A percentile compares a stretch with the other conserved stretches of the same genome.
Conservation (phyloP, 345 rosid species). For the Gossypium bickii region DNA sequence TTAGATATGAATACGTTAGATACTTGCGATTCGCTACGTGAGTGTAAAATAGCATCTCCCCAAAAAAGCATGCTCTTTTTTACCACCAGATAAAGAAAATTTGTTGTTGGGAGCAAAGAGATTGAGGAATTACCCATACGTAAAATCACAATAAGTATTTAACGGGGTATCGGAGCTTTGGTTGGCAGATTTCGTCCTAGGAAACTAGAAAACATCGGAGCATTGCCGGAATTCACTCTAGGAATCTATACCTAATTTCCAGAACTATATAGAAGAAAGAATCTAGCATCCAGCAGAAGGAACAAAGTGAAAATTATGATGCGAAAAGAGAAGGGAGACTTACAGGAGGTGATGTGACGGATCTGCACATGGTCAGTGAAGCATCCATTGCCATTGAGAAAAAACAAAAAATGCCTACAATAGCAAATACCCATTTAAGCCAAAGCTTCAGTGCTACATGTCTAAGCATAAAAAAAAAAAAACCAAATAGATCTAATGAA, state of each 20-base stretch:
- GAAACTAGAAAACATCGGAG: neutral
- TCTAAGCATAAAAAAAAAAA: neutral
- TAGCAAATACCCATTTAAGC: neutral
- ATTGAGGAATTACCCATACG: too few relatives aligned
- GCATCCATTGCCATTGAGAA: constrained; percentile 51
- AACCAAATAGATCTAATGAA: neutral
- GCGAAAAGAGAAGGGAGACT: constrained; percentile 16
- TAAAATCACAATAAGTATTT: too few relatives aligned
- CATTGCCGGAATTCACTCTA: neutral
- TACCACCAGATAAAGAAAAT: neutral
- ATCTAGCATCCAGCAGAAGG: neutral
- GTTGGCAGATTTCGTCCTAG: neutral
- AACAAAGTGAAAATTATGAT: neutral
- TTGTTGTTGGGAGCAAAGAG: too few relatives aligned
- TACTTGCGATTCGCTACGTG: neutral
- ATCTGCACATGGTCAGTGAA: constrained; percentile 53
- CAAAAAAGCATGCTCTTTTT: neutral
- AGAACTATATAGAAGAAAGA: neutral
- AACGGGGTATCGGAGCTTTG: neutral
- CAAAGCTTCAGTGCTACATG: neutral
- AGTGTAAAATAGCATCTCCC: neutral
- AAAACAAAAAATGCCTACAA: neutral
- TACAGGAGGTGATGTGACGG: constrained; percentile 58
- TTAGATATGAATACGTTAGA: neutral
- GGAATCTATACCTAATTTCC: neutral